Conservation (phyloP, 2,329 filamentous ascomycete genomes). For the Colletotrichum plurivorum region DNA sequence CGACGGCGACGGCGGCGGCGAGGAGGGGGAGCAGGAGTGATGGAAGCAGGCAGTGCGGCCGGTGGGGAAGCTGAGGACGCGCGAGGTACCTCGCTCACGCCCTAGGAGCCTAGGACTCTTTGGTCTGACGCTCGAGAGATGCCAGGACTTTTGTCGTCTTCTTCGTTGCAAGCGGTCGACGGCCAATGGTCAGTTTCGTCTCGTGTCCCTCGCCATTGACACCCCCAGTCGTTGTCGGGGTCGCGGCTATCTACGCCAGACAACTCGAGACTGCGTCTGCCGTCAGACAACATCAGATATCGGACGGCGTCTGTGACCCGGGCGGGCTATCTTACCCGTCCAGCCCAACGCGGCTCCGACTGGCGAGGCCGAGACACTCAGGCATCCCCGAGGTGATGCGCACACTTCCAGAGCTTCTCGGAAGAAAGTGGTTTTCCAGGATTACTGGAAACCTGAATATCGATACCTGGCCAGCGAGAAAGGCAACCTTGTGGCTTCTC, state of each 20-base stretch:
- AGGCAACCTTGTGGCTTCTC: conserved; percentile 10
- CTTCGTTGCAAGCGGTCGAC: no score
- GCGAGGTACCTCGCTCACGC: not conserved
- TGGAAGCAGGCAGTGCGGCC: not conserved
- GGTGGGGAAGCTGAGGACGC: conserved; percentile 15
- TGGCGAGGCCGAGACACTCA: conserved; percentile 3
- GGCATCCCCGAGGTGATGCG: not conserved
- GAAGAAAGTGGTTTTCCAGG: not conserved
- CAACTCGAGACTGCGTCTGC: conserved; percentile 25
- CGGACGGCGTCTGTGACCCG: conserved; percentile 21
- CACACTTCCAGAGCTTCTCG: not conserved
- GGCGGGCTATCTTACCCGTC: not conserved
- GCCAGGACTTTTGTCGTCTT: conserved; percentile 12
- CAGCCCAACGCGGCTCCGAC: conserved; percentile 5
- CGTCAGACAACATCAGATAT: conserved; percentile 18
- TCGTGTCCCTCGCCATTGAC: conserved; percentile 11
- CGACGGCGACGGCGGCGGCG: not conserved
- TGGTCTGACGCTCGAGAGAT: not conserved
- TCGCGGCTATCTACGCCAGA: conserved; percentile 11
- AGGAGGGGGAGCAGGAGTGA: no score
- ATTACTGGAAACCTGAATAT: conserved; percentile 2
- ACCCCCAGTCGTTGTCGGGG: not conserved
- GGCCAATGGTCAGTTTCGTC: conserved; percentile 26
- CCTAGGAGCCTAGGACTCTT: conserved; percentile 10
- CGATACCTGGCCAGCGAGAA: not conserved